phyloP scores from a whole-genome alignment of 1,139 yeast species.

The Dujonia santamariae region DNA sequence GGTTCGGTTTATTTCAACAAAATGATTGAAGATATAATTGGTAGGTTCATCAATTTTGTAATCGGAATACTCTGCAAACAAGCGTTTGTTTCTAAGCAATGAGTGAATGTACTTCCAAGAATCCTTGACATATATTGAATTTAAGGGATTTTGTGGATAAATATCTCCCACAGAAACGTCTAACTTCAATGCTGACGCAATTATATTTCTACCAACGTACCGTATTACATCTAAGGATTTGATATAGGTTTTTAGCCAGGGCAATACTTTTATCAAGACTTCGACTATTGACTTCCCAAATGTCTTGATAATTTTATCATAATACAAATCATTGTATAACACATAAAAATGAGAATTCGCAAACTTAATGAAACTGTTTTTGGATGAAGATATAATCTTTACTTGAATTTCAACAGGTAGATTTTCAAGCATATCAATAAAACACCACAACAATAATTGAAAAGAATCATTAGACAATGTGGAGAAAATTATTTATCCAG shows the following conservation, averaged over 20 bases:
- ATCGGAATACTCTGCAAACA: slow-evolving; percentile 52
- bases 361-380: slow-evolving; percentile 38
- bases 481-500: too few species aligned
- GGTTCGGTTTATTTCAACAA: slow-evolving; percentile 46
- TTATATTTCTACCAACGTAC: slow-evolving; percentile 8
- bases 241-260: slow-evolving; percentile 43
- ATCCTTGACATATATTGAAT: slow-evolving; percentile 37
- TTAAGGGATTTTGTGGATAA: slow-evolving; percentile 4
- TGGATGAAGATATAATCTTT: slow-evolving; percentile 37
- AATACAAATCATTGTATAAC: slow-evolving; percentile 50
- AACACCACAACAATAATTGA: too few species aligned
- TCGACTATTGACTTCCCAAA: slow-evolving; percentile 40
- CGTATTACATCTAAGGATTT: slow-evolving; percentile 50
- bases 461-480: too few species aligned
- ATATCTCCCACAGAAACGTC: not conserved
- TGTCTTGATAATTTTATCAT: slow-evolving; percentile 36
- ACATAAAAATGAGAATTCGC: slow-evolving; percentile 42
- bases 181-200: slow-evolving; percentile 7
- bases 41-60: slow-evolving; percentile 51
- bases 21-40: slow-evolving; percentile 42
- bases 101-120: slow-evolving; percentile 57
- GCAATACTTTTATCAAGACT: slow-evolving; percentile 30
- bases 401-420: slow-evolving; percentile 55
- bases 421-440: slow-evolving; percentile 19
- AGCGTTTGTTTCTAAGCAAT: slow-evolving; percentile 46